Evolutionary conservation across 768 basidiomycete genomes (phyloP).

Genomic region (Lyophyllum shimeji): DNA sequence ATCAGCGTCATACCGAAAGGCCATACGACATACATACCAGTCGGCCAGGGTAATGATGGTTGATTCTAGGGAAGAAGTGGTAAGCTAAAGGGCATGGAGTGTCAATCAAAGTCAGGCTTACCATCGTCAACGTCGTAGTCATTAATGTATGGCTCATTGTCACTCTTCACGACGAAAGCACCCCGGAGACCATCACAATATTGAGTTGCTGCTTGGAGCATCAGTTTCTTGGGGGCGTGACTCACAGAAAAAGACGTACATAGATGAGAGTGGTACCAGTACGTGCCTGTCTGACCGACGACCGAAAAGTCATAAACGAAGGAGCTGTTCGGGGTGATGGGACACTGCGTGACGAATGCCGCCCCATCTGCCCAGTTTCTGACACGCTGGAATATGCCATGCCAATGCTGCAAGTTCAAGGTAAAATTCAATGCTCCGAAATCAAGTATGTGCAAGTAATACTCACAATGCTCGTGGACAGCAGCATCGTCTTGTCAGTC

Average conservation of each 20-base stretch:
- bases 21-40: constrained; percentile 24
- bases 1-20: background rate
- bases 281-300: background rate
- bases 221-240: background rate
- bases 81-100: background rate
- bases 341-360: background rate
- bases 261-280: background rate
- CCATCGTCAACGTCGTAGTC: constrained; percentile 25
- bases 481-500: background rate
- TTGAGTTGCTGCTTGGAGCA: background rate
- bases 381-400: background rate
- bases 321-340: background rate
- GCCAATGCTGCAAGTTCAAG: background rate
- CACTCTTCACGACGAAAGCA: constrained; percentile 36
- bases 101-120: background rate
- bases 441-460: background rate
- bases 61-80: constrained; percentile 22
- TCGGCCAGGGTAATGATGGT: constrained; percentile 43
- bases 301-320: background rate
- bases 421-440: background rate
- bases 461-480: background rate
- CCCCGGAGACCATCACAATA: constrained; percentile 48
- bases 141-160: constrained; percentile 26
- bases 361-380: background rate
- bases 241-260: background rate